Percentiles rank a stretch among this genome's conserved stretches.
Evolutionary conservation across 2,329 filamentous ascomycete species (phyloP).

Genomic region (Scedosporium boydii): DNA sequence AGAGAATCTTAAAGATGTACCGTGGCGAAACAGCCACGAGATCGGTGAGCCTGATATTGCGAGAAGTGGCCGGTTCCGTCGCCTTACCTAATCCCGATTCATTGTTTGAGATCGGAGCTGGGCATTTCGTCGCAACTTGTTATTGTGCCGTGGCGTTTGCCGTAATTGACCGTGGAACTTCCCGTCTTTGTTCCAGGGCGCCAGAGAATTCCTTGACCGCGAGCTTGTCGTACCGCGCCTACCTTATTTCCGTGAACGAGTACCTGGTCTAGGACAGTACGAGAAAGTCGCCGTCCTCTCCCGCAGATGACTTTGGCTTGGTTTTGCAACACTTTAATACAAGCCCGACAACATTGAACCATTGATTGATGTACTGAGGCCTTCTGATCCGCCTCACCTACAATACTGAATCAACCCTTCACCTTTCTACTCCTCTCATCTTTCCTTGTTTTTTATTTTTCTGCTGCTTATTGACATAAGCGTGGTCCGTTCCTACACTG

Average conservation of each 20-base stretch:
- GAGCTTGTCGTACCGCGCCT: background rate
- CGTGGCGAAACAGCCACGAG: background rate
- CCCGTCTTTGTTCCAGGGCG: background rate
- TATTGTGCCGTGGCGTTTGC: background rate
- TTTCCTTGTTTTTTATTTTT: background rate
- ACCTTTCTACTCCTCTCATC: background rate
- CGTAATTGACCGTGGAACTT: background rate
- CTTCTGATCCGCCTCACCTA: background rate
- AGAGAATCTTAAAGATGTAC: background rate
- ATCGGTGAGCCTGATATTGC: background rate
- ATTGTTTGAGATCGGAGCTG: background rate
- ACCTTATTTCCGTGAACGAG: background rate
- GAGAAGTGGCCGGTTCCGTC: background rate
- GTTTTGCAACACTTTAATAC: background rate
- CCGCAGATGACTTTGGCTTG: too few relatives aligned
- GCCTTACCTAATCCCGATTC: background rate
- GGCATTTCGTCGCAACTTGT: background rate
- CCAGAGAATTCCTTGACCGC: background rate
- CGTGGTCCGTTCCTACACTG: background rate
- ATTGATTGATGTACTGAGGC: background rate
- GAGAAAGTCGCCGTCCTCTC: background rate
- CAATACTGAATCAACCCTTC: background rate
- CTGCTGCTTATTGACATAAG: background rate
- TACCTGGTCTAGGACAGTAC: background rate
- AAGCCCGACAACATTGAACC: background rate